These are phyloP conservation scores for Populus euphratica DNA, from an alignment of 345 rosid species.

Conservation along the genomic window DNA sequence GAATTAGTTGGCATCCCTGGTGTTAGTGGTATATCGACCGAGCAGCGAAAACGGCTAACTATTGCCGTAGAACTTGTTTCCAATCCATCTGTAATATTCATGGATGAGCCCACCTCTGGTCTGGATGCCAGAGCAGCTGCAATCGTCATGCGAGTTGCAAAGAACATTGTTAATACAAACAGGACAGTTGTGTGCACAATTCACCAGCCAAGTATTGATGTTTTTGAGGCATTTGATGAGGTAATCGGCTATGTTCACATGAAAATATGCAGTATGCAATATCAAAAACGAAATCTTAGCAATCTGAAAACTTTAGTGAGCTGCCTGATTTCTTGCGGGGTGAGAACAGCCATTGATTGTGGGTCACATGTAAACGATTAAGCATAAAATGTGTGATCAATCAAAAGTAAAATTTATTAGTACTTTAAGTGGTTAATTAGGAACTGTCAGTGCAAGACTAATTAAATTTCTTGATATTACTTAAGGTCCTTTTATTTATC, in stretches of 20 bases:
- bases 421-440: too few relatives aligned
- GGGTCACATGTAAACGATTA: too few relatives aligned
- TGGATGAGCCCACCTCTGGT: conserved; percentile 65
- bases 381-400: too few relatives aligned
- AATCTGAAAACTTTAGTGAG: too few relatives aligned
- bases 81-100: conserved; percentile 54
- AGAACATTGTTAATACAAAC: conserved; percentile 40
- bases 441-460: not conserved
- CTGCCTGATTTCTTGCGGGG: too few relatives aligned
- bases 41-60: conserved; percentile 53
- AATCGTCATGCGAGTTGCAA: conserved; percentile 56
- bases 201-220: conserved; percentile 59
- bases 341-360: too few relatives aligned
- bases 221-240: conserved; percentile 60
- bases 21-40: conserved; percentile 46
- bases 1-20: conserved; percentile 48
- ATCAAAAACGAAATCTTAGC: too few relatives aligned
- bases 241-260: conserved; percentile 13
- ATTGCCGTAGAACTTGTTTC: conserved; percentile 62
- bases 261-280: too few relatives aligned
- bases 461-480: too few relatives aligned
- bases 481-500: not conserved
- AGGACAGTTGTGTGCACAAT: conserved; percentile 59
- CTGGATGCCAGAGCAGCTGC: conserved; percentile 72
- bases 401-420: too few relatives aligned